Evolutionary conservation across 768 basidiomycete species (phyloP).

Genomic region (Podaxis sp.): DNA sequence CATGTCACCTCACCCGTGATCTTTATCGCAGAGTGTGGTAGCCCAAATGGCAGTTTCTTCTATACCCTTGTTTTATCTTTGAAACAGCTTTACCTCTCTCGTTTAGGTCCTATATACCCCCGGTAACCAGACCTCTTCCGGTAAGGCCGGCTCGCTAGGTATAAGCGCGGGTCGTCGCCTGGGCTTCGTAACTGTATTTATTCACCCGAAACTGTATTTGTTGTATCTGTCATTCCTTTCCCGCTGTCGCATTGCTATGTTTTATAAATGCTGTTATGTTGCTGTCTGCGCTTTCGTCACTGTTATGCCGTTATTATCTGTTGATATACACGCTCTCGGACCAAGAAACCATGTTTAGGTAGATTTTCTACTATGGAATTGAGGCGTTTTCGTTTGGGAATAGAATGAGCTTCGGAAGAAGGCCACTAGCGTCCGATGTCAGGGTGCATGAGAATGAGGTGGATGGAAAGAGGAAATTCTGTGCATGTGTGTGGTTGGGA

Average conservation of each 20-base stretch:
- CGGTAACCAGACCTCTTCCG: not conserved
- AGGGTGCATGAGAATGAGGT: not conserved
- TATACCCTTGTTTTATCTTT: not conserved
- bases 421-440: not conserved
- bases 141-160: not conserved
- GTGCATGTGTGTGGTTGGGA: not conserved
- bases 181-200: not conserved
- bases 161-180: not conserved
- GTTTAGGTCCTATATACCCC: not conserved
- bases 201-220: not conserved
- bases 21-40: slow-evolving; percentile 1
- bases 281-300: not conserved
- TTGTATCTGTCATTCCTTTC: not conserved
- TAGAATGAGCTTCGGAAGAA: not conserved
- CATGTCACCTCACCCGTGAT: slow-evolving; percentile 21
- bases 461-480: not conserved
- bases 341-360: not conserved
- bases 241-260: not conserved
- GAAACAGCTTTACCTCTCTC: not conserved
- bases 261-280: slow-evolving; percentile 4
- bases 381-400: not conserved
- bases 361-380: not conserved
- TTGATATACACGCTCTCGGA: not conserved
- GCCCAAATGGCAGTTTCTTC: not conserved
- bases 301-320: not conserved